Evolutionary conservation across 305 asterid species (phyloP).

Genomic region (Fraxinus floribunda): DNA sequence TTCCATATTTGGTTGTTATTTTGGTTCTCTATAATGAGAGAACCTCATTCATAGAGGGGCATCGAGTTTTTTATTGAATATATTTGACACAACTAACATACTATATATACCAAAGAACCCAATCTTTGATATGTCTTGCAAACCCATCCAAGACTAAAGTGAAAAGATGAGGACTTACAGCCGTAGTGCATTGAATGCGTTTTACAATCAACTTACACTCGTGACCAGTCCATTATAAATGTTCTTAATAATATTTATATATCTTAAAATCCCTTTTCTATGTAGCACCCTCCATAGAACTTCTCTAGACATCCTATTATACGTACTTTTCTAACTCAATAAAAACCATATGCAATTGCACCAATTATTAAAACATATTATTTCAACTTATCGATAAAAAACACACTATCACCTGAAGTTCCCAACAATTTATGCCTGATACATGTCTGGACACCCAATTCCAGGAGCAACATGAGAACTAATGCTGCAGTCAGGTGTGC

Average conservation of each 20-base stretch:
- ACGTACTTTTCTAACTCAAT: background rate
- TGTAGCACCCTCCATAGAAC: background rate
- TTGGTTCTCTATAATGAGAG: too few species aligned
- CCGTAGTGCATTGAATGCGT: background rate
- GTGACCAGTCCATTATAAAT: background rate
- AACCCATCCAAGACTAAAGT: background rate
- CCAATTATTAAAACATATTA: background rate
- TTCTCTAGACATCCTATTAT: background rate
- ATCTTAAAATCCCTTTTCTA: background rate
- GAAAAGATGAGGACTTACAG: background rate
- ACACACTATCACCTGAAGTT: slow-evolving; percentile 60
- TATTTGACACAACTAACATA: too few species aligned
- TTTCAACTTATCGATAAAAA: slow-evolving; percentile 7
- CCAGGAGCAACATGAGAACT: slow-evolving; percentile 91
- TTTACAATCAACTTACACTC: background rate
- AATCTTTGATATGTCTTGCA: background rate
- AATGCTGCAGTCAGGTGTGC: slow-evolving; percentile 93
- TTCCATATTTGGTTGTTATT: too few species aligned
- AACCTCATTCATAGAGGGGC: too few species aligned
- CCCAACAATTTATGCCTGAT: slow-evolving; percentile 81
- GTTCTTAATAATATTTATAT: background rate
- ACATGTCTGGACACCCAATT: slow-evolving; percentile 88
- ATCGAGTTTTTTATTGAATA: too few species aligned
- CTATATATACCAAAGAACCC: background rate
- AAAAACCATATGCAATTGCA: background rate